These are phyloP conservation scores for Pterulicium gracile DNA, from an alignment of 1,284 basidiomycete genomes.

Conservation along the genomic window DNA sequence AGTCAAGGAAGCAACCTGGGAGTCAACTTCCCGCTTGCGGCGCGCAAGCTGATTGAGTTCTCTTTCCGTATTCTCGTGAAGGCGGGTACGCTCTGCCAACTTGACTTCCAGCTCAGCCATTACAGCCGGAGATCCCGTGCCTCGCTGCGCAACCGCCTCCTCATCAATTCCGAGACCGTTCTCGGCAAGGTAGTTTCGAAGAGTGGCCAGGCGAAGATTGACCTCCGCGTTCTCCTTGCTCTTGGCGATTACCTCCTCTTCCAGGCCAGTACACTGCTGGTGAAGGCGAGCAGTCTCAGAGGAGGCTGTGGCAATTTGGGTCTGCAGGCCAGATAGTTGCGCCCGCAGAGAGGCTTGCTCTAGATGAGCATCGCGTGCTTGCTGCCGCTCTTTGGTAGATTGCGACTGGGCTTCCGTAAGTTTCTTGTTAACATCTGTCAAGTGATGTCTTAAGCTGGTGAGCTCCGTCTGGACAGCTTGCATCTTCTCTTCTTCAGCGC, in stretches of 20 bases:
- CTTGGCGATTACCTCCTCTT: constrained; percentile 59
- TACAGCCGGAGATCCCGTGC: constrained; percentile 34
- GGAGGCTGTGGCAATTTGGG: constrained; percentile 64
- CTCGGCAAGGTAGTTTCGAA: constrained; percentile 84
- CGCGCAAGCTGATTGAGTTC: constrained; percentile 55
- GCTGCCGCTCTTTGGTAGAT: constrained; percentile 61
- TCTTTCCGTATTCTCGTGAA: constrained; percentile 65
- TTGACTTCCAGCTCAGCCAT: constrained; percentile 66
- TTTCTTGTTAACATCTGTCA: constrained; percentile 67
- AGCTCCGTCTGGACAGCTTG: constrained; percentile 74
- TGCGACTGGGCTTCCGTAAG: constrained; percentile 62
- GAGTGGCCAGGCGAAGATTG: constrained; percentile 67
- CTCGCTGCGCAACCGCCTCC: constrained; percentile 40
- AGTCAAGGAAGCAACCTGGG: constrained; percentile 52
- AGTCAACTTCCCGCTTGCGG: constrained; percentile 65
- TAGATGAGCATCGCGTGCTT: constrained; percentile 54
- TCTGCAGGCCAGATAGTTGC: constrained; percentile 71
- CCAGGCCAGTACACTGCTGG: constrained; percentile 60
- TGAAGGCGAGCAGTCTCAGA: constrained; percentile 66
- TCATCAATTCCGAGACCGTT: constrained; percentile 75
- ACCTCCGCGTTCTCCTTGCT: constrained; percentile 63
- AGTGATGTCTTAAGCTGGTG: constrained; percentile 61
- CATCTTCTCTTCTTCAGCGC: constrained; percentile 73
- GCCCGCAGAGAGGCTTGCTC: constrained; percentile 63
- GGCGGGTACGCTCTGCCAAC: constrained; percentile 59